These are phyloP conservation scores for Trichoderma hamatum DNA, from an alignment of 2,329 filamentous ascomycete species.

Conservation along the genomic window DNA sequence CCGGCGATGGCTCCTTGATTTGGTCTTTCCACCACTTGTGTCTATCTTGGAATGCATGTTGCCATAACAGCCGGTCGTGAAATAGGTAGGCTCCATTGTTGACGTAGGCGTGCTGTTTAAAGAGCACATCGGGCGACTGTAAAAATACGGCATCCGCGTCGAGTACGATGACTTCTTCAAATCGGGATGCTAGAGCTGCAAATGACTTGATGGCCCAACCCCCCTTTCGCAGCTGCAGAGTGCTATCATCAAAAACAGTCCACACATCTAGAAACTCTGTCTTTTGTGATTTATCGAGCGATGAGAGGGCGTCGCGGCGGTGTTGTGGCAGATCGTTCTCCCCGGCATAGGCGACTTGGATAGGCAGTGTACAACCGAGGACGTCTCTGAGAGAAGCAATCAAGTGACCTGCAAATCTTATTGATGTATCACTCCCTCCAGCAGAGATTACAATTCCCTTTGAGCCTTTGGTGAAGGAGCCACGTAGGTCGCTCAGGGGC, in stretches of 20 bases:
- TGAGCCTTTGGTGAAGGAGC: conserved; percentile 31
- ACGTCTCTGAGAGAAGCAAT: conserved; percentile 39
- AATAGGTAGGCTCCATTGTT: conserved; percentile 44
- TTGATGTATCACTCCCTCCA: conserved; percentile 32
- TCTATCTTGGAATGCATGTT: conserved; percentile 39
- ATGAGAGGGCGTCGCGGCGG: conserved; percentile 34
- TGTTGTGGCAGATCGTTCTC: conserved; percentile 36
- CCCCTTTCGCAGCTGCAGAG: conserved; percentile 36
- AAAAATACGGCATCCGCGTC: conserved; percentile 47
- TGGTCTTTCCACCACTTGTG: conserved; percentile 45
- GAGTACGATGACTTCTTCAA: conserved; percentile 44
- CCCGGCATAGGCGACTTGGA: conserved; percentile 44
- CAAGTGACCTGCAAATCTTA: conserved; percentile 43
- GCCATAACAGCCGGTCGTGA: conserved; percentile 47
- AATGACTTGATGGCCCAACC: conserved; percentile 49
- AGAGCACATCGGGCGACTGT: conserved; percentile 40
- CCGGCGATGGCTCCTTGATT: conserved; percentile 41
- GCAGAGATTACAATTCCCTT: conserved; percentile 44
- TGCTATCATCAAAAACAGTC: conserved; percentile 40
- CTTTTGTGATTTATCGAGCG: conserved; percentile 29
- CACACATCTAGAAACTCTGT: conserved; percentile 41
- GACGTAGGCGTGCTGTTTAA: conserved; percentile 38
- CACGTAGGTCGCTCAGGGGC: conserved; percentile 31
- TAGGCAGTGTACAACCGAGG: conserved; percentile 39
- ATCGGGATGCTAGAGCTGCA: conserved; percentile 42